A percentile compares a stretch with the other conserved stretches of the same genome.
phyloP scores from a whole-genome alignment of 495 filamentous ascomycete genomes.

The Clavariopsis aquatica region DNA sequence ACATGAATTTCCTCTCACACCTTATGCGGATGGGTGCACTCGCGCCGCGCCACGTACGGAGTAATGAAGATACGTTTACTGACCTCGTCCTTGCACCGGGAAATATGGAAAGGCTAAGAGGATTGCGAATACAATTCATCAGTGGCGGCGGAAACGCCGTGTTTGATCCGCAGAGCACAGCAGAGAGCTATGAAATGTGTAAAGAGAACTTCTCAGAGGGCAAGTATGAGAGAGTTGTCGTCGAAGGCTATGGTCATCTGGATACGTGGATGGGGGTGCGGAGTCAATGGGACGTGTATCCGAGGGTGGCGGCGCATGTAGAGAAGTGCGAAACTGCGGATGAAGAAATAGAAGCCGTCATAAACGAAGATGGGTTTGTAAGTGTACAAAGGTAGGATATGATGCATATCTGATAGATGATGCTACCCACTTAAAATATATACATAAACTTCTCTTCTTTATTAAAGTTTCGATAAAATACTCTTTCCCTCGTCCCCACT shows the following conservation, averaged over 20 bases:
- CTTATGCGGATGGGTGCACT: slow-evolving; percentile 59
- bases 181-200: slow-evolving; percentile 58
- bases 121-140: slow-evolving; percentile 60
- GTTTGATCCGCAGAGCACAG: slow-evolving; percentile 58
- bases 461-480: slow-evolving; percentile 42
- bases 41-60: slow-evolving; percentile 51
- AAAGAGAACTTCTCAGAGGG: slow-evolving; percentile 54
- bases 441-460: no score
- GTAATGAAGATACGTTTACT: slow-evolving; percentile 43
- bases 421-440: no score
- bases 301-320: slow-evolving; percentile 55
- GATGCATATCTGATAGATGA: no score
- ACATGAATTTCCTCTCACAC: slow-evolving; percentile 59
- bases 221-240: slow-evolving; percentile 55
- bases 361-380: not conserved
- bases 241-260: slow-evolving; percentile 66
- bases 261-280: slow-evolving; percentile 66
- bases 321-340: not conserved
- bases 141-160: slow-evolving; percentile 63
- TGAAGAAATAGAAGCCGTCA: not conserved
- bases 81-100: slow-evolving; percentile 11
- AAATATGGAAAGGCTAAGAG: slow-evolving; percentile 55
- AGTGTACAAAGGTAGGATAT: no score
- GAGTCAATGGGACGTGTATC: slow-evolving; percentile 65
- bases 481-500: slow-evolving; percentile 38